A percentile compares a stretch with the other conserved stretches of the same genome.
Evolutionary conservation across 495 filamentous ascomycete species (phyloP).

Genomic region (Massariosphaeria phaeospora): DNA sequence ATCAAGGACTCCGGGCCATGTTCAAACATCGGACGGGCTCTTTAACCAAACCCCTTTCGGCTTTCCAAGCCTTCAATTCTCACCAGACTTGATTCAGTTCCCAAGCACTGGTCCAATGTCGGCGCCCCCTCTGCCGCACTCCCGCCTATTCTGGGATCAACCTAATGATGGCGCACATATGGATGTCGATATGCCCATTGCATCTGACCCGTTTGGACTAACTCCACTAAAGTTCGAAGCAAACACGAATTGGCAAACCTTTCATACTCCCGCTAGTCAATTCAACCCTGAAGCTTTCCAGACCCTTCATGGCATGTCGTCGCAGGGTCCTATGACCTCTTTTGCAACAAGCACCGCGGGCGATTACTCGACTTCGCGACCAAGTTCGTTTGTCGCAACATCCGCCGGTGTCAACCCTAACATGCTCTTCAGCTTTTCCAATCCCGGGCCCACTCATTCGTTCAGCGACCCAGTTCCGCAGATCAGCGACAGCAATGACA

Average conservation of each 20-base stretch:
- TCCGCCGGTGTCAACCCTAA: slow-evolving; percentile 35
- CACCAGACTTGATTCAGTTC: slow-evolving; percentile 65
- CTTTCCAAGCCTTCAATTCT: slow-evolving; percentile 54
- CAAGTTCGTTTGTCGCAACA: slow-evolving; percentile 30
- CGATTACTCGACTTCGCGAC: slow-evolving; percentile 10
- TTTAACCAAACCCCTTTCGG: slow-evolving; percentile 38
- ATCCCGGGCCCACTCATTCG: slow-evolving; percentile 12
- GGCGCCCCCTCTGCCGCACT: slow-evolving; percentile 60
- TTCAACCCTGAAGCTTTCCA: slow-evolving; percentile 31
- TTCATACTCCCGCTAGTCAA: slow-evolving; percentile 19
- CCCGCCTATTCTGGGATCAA: slow-evolving; percentile 72
- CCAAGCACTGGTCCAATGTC: slow-evolving; percentile 64
- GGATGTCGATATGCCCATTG: slow-evolving; percentile 32
- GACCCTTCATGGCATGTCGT: slow-evolving; percentile 24
- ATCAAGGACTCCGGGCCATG: slow-evolving; percentile 31
- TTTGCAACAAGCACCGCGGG: slow-evolving; percentile 8
- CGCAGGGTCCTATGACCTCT: slow-evolving; percentile 12
- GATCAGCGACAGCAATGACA: slow-evolving; percentile 2
- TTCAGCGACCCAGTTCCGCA: slow-evolving; percentile 9
- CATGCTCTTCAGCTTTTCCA: slow-evolving; percentile 36
- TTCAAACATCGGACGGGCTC: slow-evolving; percentile 3
- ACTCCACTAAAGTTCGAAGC: slow-evolving; percentile 26
- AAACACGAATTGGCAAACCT: slow-evolving; percentile 11
- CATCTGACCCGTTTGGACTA: slow-evolving; percentile 38
- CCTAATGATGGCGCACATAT: slow-evolving; percentile 36